Evolutionary conservation across 441 rosid genomes (phyloP), one percentile per base, ranked within the genome.

Genomic region (Populus hybrid): DNA sequence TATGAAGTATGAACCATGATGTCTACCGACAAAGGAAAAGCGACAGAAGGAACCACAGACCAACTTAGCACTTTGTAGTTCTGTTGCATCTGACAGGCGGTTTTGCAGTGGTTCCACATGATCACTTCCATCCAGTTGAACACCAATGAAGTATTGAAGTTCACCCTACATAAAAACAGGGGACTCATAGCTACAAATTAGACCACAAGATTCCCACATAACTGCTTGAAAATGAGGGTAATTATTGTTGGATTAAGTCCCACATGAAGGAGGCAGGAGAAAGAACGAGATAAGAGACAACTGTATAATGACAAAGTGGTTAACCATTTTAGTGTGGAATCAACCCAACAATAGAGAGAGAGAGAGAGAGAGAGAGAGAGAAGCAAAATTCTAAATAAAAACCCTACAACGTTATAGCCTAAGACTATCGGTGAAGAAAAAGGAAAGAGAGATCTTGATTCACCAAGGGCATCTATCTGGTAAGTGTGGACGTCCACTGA

Each of bases 111-210:
- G 99, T 86, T 93, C 98, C 76, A 95, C 84, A 76, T 92, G 97
- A 83, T 93, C 94, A 77, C 99, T 93, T 79, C 99, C 99, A 85
- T 95, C 99, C 53, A 95, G 90, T 84, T 95, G 99, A 80, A 95
- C 99, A 79, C 99, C 99, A 35, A 95, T 95, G 88, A 95, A 95
- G 84, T 95, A 95, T 85, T 95, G 99, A 83, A 95, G 97, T 89
- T 95, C 99, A 70, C 97, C 98, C 99, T 95, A 71, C 23, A 74
- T 59, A 82, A 76, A 65, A 63, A 67, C 18, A 33, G 64, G 64
- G 68, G 73, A 68, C 24, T 78, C 63, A 56, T 66, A 6, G 64
- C 8, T 36, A 35, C 24, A 33, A 38, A 73, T 73, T 31, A 69
- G 35, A 71, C 29, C 4, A 69, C 45, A 38, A 50, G 28, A 24